phyloP scores from a whole-genome alignment of 176 grass and related monocot genomes.

The Oryza punctata region DNA sequence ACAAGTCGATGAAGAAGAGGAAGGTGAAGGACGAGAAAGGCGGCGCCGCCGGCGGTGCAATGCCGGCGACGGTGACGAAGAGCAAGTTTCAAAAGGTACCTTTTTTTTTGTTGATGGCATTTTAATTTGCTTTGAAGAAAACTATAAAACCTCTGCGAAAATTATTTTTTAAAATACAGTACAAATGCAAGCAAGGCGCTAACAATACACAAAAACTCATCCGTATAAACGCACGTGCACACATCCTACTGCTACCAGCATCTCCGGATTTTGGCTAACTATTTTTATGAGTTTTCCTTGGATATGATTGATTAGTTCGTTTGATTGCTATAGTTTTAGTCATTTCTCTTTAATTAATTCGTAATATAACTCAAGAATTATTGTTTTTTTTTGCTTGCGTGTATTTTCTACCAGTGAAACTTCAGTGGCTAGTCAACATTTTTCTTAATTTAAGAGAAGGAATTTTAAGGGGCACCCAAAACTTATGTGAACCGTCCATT shows the following conservation, averaged over 20 bases:
- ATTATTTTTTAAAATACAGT: no score
- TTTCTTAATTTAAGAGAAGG: no score
- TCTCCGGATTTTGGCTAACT: neutral
- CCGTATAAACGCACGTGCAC: no score
- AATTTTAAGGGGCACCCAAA: no score
- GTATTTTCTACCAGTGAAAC: no score
- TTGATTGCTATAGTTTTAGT: neutral
- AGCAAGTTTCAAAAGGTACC: slow-evolving; percentile 87
- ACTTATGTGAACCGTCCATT: no score
- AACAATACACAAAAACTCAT: no score
- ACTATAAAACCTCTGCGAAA: neutral
- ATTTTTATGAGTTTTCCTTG: neutral
- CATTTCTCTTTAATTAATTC: neutral
- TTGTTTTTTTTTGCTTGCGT: neutral
- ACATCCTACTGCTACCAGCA: no score
- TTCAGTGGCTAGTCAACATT: no score
- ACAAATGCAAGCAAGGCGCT: no score
- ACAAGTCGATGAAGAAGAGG: slow-evolving; percentile 55
- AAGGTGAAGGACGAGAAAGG: slow-evolving; percentile 47
- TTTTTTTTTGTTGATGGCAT: neutral
- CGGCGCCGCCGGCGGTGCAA: neutral
- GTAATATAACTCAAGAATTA: neutral
- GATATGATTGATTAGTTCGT: neutral
- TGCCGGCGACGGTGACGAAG: slow-evolving; percentile 22
- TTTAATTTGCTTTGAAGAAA: neutral